Conservation (phyloP, 2,329 filamentous ascomycete genomes). For the Zalaria sp. region DNA sequence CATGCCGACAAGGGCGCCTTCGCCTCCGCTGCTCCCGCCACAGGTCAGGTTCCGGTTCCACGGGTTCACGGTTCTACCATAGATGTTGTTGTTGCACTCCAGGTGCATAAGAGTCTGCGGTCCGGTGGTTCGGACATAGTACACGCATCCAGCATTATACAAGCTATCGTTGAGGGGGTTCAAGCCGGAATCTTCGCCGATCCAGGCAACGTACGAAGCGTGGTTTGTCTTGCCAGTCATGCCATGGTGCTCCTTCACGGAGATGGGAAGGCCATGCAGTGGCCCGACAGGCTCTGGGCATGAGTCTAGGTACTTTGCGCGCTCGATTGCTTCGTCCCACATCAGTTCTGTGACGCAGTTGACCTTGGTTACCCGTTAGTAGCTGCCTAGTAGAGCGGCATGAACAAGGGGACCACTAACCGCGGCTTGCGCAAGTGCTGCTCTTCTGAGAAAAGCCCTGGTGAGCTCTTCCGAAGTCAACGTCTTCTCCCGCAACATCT, state of each 20-base stretch:
- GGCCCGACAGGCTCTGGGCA: constrained; percentile 20
- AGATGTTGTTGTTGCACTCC: constrained; percentile 37
- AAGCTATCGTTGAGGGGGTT: constrained; percentile 35
- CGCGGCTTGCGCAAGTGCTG: constrained; percentile 32
- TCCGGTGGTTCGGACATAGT: constrained; percentile 38
- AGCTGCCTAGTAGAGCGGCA: too few relatives aligned
- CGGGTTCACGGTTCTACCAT: constrained; percentile 40
- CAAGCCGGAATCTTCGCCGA: constrained; percentile 42
- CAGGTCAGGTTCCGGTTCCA: constrained; percentile 35
- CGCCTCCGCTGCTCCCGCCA: constrained; percentile 43
- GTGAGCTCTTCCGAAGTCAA: constrained; percentile 36
- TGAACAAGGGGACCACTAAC: too few relatives aligned
- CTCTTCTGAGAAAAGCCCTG: constrained; percentile 39
- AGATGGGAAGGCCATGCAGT: constrained; percentile 10
- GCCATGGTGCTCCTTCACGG: constrained; percentile 9
- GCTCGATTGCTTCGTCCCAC: too few relatives aligned
- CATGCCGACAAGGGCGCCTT: constrained; percentile 40
- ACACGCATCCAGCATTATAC: constrained; percentile 36
- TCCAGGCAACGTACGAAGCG: constrained; percentile 32
- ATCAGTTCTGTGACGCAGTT: too few relatives aligned
- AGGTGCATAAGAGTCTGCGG: constrained; percentile 43
- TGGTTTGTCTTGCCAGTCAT: constrained; percentile 7
- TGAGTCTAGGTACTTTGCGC: too few relatives aligned
- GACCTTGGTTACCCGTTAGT: neutral
- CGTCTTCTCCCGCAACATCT: too few relatives aligned